Evolutionary conservation across 495 filamentous ascomycete species (phyloP).

Genomic region (Immersiella caudata): DNA sequence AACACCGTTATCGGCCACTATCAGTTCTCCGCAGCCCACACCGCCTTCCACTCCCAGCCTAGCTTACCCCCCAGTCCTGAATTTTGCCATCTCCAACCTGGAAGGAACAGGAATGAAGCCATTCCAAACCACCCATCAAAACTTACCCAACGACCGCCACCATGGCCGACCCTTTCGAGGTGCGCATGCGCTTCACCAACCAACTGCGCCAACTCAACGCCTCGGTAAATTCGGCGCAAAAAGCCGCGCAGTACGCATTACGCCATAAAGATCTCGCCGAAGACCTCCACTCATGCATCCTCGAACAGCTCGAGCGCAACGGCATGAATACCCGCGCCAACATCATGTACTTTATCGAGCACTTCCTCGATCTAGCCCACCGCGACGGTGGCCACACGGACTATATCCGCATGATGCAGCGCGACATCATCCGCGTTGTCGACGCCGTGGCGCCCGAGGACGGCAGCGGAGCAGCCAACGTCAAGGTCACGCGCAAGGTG

Average conservation of each 20-base stretch:
- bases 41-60: background rate
- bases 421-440: conserved; percentile 85
- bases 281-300: conserved; percentile 93
- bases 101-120: too few species aligned
- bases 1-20: background rate
- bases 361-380: conserved; percentile 83
- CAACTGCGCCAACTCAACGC: conserved; percentile 89
- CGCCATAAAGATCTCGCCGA: conserved; percentile 92
- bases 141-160: background rate
- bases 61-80: background rate
- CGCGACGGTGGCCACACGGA: conserved; percentile 69
- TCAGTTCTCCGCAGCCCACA: background rate
- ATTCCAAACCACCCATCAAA: background rate
- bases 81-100: background rate
- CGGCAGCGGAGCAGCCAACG: conserved; percentile 88
- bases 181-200: conserved; percentile 92
- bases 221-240: conserved; percentile 81
- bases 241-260: conserved; percentile 92
- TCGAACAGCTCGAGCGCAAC: conserved; percentile 93
- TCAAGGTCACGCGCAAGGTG: conserved; percentile 87
- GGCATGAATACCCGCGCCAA: conserved; percentile 97
- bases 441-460: conserved; percentile 87
- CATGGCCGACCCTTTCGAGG: conserved; percentile 97
- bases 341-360: conserved; percentile 98
- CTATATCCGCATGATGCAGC: conserved; percentile 90